Base-by-base conservation (phyloP, 345 rosid genomes). In the Bruguiera sexangula region DNA sequence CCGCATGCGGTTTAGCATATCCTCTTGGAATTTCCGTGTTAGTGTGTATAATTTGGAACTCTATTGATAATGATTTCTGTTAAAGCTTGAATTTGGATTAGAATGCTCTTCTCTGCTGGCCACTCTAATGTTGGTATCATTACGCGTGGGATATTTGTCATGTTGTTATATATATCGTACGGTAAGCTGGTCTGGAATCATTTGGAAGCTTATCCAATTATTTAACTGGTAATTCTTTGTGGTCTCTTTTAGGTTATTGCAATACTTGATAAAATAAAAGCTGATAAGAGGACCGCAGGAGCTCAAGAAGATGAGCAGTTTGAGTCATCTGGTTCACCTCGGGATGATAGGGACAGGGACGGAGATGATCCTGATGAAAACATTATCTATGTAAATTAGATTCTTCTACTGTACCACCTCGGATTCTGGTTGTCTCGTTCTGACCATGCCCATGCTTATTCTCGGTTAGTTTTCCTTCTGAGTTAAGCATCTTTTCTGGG, bases 221-320 rank as follows among this genome's bases (percentile, higher is more conserved):
- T 6, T 43, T 13, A 11, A 43, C 18, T 43, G 50, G 5, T 11
- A 43, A 43, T 43, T 43, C 50, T 43, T 0, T 13, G 19, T 43
- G 18, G 50, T 32, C 59, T 69, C 55, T 73, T 76, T 82, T 86
- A 89, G 96, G 97, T 83, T 53, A 75, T 94, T 62, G 95, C 91
- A 8, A 87, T 91, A 75, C 80, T 91, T 62, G 97, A 94, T 80
- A 88, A 46, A 70, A 71, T 94, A 69, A 91, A 91, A 86, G 86
- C 83, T 26, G 95, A 86, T 79, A 82, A 87, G 74, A 75, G 84
- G 62, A 71, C 15, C 10, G 53, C 55, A 63, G 69, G 66, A 27
- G 69, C 59, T 62, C 70, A 19, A 65, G 74, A 79, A 51, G 83
- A 75, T 29, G 82, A 70, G 15, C 73, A 54, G 51, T 5, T 65